These are phyloP conservation scores for Eucalyptus albens DNA, from an alignment of 345 rosid genomes.

Conservation along the genomic window DNA sequence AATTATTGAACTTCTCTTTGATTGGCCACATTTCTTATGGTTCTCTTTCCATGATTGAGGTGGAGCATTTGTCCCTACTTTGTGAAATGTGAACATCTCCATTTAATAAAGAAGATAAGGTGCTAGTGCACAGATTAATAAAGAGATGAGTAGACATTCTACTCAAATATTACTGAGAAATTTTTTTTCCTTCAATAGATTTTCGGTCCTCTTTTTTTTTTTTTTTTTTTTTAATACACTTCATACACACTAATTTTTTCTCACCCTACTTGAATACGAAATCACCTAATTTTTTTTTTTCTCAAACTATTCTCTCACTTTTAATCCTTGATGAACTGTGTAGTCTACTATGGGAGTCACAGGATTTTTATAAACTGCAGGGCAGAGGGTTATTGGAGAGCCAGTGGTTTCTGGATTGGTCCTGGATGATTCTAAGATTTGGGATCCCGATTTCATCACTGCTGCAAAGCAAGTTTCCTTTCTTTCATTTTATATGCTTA, in stretches of 20 bases:
- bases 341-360: neutral
- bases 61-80: neutral
- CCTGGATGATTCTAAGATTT: conserved; percentile 80
- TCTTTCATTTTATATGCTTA: neutral
- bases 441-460: conserved; percentile 76
- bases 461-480: conserved; percentile 63
- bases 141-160: neutral
- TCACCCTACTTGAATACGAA: neutral
- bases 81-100: neutral
- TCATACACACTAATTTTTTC: neutral
- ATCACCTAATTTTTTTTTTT: neutral
- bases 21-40: neutral
- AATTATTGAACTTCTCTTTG: neutral
- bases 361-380: conserved; percentile 29
- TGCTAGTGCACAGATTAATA: neutral
- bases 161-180: neutral
- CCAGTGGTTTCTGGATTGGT: conserved; percentile 86
- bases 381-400: conserved; percentile 93
- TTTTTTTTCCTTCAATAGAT: neutral
- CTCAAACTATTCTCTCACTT: neutral
- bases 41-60: neutral
- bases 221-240: neutral
- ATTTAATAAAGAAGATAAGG: neutral
- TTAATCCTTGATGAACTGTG: neutral
- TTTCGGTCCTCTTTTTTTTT: neutral